Base-by-base conservation (phyloP, 805 yeast species). In the Ogataea siamensis region DNA sequence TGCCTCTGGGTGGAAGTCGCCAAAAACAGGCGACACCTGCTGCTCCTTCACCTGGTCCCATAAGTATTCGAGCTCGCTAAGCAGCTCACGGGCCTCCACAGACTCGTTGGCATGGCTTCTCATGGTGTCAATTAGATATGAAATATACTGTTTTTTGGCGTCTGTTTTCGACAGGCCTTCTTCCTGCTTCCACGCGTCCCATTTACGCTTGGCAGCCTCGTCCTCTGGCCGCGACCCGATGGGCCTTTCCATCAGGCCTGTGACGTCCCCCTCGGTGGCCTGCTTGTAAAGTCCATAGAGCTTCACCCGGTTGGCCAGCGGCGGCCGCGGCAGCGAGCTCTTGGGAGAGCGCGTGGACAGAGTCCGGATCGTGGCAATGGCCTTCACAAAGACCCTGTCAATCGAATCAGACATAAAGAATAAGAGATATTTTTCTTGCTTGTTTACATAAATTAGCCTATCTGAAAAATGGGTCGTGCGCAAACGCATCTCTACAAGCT, bases 201-300 rank as follows among this genome's bases (percentile, higher is more conserved):
- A 84, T 57, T 87, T 86, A 49, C 78, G 72, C 53, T 75, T 74
- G 7, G 82, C 83, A 3, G 80, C 80, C 46, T 73, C 81, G 51
- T 78, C 86, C 47, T 80, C 87, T 7, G 74, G 66, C 1, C 74
- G 60, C 28, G 57, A 60, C 4, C 88, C 89, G 1, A 61, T 59
- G 0, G 91, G 91, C 32, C 87, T 64, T 2, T 73, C 71, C 77
- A 83, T 73, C 28, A 82, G 68, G 2, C 81, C 81, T 32, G 72
- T 74, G 7, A 84, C 87, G 57, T 87, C 78, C 6, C 96, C 96
- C 60, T 85, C 91, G 5, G 94, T 87, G 2, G 95, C 89, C 56
- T 87, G 96, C 53, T 87, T 87, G 63, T 86, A 87, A 34, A 87
- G 69, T 0, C 95, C 95, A 57, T 87, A 87, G 4, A 87, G 68